Base-by-base conservation (phyloP, 75 land plant genomes). In the Pinus taeda region DNA sequence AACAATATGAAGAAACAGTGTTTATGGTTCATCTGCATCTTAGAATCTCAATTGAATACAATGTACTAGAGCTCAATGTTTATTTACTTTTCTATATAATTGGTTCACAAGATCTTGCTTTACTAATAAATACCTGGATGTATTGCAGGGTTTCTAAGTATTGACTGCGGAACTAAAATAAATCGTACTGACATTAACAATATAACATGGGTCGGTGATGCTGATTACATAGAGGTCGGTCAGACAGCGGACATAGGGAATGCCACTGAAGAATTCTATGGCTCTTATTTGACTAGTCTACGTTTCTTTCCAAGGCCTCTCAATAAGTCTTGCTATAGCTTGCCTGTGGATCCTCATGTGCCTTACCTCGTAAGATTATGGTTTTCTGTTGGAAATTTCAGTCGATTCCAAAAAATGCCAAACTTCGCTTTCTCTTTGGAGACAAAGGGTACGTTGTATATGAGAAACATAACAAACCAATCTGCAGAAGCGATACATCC, bases 61-160 rank as follows among this genome's bases (percentile, higher is more conserved):
- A n/a, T n/a, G n/a, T n/a, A n/a, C n/a, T n/a, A n/a, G n/a, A n/a
- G n/a, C n/a, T n/a, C n/a, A n/a, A n/a, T n/a, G n/a, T n/a, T n/a
- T n/a, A n/a, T n/a, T n/a, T n/a, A n/a, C n/a, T n/a, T n/a, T n/a
- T n/a, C n/a, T n/a, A n/a, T n/a, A n/a, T n/a, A n/a, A n/a, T n/a
- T n/a, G n/a, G n/a, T n/a, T n/a, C n/a, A n/a, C n/a, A n/a, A n/a
- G n/a, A n/a, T n/a, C n/a, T n/a, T n/a, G n/a, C n/a, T n/a, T n/a
- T n/a, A n/a, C n/a, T n/a, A n/a, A n/a, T n/a, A n/a, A n/a, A n/a
- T n/a, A n/a, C n/a, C n/a, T n/a, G n/a, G n/a, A n/a, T n/a, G n/a
- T n/a, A n/a, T n/a, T n/a, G n/a, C n/a, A n/a, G n/a, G n/a, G n/a
- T 66, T 66, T 66, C 45, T 66, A 0, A 66, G 70, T 30, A 66